These are phyloP conservation scores for Gastroboletus turbinatus DNA, from an alignment of 1,284 basidiomycete species.

Conservation along the genomic window DNA sequence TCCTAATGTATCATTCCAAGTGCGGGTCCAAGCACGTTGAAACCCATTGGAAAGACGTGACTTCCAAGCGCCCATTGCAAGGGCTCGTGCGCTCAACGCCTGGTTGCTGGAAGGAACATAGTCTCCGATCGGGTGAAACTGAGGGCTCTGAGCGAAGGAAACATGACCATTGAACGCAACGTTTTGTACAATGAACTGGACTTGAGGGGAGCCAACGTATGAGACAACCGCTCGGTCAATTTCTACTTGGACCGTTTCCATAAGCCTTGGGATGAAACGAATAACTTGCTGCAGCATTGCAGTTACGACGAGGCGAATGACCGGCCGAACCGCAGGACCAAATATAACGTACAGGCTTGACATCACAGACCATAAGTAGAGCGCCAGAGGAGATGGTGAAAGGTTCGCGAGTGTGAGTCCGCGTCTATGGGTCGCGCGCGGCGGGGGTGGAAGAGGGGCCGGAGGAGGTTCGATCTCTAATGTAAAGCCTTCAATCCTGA, in stretches of 20 bases:
- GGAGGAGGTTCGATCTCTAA: constrained; percentile 46
- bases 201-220: constrained; percentile 49
- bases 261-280: constrained; percentile 60
- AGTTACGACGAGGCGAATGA: constrained; percentile 55
- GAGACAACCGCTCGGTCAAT: constrained; percentile 53
- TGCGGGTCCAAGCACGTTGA: constrained; percentile 58
- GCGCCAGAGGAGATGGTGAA: constrained; percentile 54
- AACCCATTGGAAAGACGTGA: constrained; percentile 58
- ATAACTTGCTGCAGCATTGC: constrained; percentile 57
- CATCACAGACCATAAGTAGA: constrained; percentile 47
- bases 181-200: constrained; percentile 48
- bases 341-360: constrained; percentile 45
- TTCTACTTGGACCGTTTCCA: constrained; percentile 66
- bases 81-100: constrained; percentile 40
- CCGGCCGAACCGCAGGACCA: constrained; percentile 61
- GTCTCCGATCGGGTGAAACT: constrained; percentile 29
- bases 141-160: constrained; percentile 51
- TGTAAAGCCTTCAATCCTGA: constrained; percentile 60
- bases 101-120: constrained; percentile 23
- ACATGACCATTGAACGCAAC: constrained; percentile 56
- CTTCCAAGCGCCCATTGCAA: constrained; percentile 57
- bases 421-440: constrained; percentile 38
- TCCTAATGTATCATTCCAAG: constrained; percentile 68
- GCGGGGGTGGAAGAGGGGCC: constrained; percentile 9
- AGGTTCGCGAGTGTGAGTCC: constrained; percentile 51